Percentiles rank a stretch among this genome's conserved stretches.
These are phyloP conservation scores for Boletellus ananiceps DNA, from an alignment of 768 basidiomycete genomes.

Conservation along the genomic window DNA sequence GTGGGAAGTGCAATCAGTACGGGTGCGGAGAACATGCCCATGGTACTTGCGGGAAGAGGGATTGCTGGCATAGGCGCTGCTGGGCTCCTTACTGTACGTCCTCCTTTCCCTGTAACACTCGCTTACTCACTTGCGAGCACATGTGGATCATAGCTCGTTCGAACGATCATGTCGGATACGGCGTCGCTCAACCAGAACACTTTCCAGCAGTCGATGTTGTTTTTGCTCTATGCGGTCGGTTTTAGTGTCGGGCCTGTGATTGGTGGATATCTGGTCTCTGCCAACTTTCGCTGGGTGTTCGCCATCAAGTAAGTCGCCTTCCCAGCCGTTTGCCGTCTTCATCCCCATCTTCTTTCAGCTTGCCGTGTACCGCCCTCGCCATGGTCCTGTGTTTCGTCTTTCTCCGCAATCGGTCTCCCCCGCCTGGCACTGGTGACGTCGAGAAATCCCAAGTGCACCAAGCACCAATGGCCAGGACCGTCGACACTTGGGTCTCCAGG, in stretches of 20 bases:
- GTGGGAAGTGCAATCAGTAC: constrained; percentile 46
- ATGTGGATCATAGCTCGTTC: constrained; percentile 28
- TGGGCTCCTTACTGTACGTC: constrained; percentile 34
- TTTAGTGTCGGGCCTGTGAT: constrained; percentile 43
- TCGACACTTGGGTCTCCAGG: constrained; percentile 24
- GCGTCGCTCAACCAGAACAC: constrained; percentile 40
- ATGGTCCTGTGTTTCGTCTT: constrained; percentile 40
- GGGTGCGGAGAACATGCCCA: constrained; percentile 41
- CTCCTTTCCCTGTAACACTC: not conserved
- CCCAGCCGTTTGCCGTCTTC: not conserved
- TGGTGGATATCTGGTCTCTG: constrained; percentile 35
- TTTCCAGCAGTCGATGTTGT: constrained; percentile 37
- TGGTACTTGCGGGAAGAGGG: constrained; percentile 44
- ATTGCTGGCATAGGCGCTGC: constrained; percentile 49
- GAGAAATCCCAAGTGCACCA: constrained; percentile 9
- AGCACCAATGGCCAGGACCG: not conserved
- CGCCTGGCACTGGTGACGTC: constrained; percentile 16
- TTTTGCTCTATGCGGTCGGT: constrained; percentile 41
- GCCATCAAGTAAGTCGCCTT: constrained; percentile 43
- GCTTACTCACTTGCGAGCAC: not conserved
- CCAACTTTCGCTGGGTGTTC: constrained; percentile 51
- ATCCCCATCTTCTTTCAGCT: constrained; percentile 21
- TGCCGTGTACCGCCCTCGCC: constrained; percentile 35
- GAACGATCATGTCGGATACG: constrained; percentile 44
- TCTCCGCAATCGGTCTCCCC: constrained; percentile 29